Conservation (phyloP, 345 rosid genomes). For the Lumnitzera littorea region DNA sequence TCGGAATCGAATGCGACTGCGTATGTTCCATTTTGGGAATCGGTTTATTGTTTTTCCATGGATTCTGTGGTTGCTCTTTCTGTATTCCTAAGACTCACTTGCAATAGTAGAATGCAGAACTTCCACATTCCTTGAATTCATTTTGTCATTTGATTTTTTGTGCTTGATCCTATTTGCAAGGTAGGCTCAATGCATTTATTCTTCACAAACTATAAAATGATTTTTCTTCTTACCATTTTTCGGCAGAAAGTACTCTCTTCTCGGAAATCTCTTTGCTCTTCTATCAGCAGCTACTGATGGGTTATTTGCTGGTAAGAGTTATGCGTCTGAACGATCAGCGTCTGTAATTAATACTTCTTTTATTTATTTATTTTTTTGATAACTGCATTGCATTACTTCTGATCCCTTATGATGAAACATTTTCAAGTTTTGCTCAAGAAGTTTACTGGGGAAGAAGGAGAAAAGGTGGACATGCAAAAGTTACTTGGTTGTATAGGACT, state of each 20-base stretch:
- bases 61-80: too few species aligned
- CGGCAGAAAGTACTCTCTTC: constrained; percentile 20
- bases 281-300: constrained; percentile 36
- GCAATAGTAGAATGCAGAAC: too few species aligned
- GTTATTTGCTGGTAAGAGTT: constrained; percentile 29
- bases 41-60: neutral
- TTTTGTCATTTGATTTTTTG: too few species aligned
- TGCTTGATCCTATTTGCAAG: too few species aligned
- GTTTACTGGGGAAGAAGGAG: constrained; percentile 35
- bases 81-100: too few species aligned
- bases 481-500: constrained; percentile 38
- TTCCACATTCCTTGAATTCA: too few species aligned
- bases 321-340: neutral
- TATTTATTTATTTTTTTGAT: neutral
- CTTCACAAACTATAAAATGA: too few species aligned
- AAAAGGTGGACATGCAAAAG: constrained; percentile 39
- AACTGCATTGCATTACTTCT: neutral
- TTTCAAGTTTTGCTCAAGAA: constrained; percentile 35
- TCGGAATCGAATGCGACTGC: constrained; percentile 10
- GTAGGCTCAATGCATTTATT: too few species aligned
- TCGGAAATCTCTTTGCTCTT: constrained; percentile 34
- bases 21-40: constrained; percentile 7
- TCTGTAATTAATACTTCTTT: neutral
- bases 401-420: neutral
- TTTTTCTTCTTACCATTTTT: too few species aligned